Evolutionary conservation across 345 rosid species (phyloP).

Genomic region (Euphorbia peplus): DNA sequence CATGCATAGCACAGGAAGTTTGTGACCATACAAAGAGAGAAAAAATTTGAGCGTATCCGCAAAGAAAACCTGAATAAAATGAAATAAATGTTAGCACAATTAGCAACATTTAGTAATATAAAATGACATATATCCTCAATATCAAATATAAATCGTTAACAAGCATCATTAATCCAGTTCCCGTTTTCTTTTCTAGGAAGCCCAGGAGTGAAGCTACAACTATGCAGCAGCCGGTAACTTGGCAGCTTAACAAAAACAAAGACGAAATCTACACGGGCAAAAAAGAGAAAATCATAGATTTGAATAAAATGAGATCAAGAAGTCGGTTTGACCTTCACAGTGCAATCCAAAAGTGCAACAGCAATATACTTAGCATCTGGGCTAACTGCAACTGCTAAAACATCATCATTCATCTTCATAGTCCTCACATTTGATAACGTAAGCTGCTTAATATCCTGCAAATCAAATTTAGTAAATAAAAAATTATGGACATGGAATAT

Average conservation of each 20-base stretch:
- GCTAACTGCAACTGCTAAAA: constrained; percentile 75
- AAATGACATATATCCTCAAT: no score
- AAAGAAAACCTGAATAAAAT: constrained; percentile 68
- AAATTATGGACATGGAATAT: background rate
- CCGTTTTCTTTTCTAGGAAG: background rate
- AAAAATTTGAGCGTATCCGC: constrained; percentile 87
- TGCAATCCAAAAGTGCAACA: constrained; percentile 85
- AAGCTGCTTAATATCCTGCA: constrained; percentile 67
- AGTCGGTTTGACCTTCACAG: constrained; percentile 68
- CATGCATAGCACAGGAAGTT: constrained; percentile 87
- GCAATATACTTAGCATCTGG: constrained; percentile 91
- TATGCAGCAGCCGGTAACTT: background rate
- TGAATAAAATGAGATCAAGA: constrained; percentile 2
- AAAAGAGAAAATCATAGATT: background rate
- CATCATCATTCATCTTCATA: constrained; percentile 95
- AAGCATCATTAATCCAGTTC: background rate
- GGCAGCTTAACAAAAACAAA: background rate
- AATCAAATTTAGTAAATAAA: constrained; percentile 18
- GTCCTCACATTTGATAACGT: constrained; percentile 61
- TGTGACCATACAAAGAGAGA: constrained; percentile 86
- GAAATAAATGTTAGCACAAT: constrained; percentile 5
- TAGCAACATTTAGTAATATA: constrained; percentile 3
- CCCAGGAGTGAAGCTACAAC: background rate
- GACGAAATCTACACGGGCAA: background rate
- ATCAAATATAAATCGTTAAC: background rate